A percentile compares a stretch with the other conserved stretches of the same genome.
Evolutionary conservation across 176 grass and related monocot genomes (phyloP).

Genomic region (Dendrocalamus sinicus): DNA sequence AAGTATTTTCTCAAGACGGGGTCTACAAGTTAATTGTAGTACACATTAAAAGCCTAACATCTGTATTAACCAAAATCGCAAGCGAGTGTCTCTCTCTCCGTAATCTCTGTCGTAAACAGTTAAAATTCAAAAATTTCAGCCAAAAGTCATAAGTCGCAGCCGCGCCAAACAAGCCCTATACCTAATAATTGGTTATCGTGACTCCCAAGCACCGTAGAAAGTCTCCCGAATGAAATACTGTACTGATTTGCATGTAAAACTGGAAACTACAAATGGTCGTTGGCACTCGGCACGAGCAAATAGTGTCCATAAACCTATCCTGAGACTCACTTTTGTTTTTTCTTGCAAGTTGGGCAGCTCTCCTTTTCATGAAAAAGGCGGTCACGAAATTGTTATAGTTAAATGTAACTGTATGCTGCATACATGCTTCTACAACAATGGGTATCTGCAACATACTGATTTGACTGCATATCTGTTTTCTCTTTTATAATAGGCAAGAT

Average conservation of each 20-base stretch:
- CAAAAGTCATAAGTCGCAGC: too few species aligned
- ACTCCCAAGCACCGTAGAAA: too few species aligned
- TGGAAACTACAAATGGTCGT: neutral
- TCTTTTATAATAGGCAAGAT: neutral
- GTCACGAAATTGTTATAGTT: neutral
- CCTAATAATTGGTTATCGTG: too few species aligned
- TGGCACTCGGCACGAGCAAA: neutral
- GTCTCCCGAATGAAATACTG: neutral
- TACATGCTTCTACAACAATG: neutral
- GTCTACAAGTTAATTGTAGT: too few species aligned
- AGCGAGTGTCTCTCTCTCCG: too few species aligned
- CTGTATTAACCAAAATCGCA: too few species aligned
- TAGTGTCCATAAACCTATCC: neutral
- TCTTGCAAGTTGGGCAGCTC: neutral
- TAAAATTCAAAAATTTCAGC: too few species aligned
- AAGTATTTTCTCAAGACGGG: too few species aligned
- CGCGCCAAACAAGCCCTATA: too few species aligned
- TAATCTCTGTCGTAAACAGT: too few species aligned
- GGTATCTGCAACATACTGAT: neutral
- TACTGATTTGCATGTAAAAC: conserved; percentile 10
- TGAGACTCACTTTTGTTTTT: neutral
- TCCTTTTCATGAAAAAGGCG: neutral
- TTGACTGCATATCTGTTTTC: neutral
- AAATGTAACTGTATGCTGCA: conserved; percentile 3
- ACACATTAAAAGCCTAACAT: too few species aligned